Conservation (phyloP, 441 rosid genomes). For the Sinapis alba region DNA sequence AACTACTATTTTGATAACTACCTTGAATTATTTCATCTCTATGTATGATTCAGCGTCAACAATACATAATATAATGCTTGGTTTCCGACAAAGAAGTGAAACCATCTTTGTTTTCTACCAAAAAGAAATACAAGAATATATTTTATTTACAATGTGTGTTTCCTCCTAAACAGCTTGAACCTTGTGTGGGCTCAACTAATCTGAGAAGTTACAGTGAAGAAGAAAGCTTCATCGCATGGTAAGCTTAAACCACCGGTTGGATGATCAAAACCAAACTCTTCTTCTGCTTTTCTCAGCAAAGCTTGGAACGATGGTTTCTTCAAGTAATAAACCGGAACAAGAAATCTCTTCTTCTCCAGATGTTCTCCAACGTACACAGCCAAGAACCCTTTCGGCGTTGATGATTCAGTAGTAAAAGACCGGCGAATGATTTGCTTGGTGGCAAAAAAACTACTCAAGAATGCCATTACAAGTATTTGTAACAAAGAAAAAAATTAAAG, state of each 20-base stretch:
- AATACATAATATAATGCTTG: background rate
- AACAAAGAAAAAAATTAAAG: background rate
- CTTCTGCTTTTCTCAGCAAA: conserved; percentile 42
- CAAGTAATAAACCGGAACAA: conserved; percentile 47
- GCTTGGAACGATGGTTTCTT: conserved; percentile 48
- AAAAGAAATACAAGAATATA: background rate
- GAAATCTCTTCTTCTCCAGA: conserved; percentile 38
- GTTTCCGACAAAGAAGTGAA: too few species aligned
- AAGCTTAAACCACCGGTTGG: conserved; percentile 56
- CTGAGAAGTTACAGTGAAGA: conserved; percentile 31
- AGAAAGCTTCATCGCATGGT: conserved; percentile 42
- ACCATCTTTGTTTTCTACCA: too few species aligned
- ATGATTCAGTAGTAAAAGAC: conserved; percentile 26
- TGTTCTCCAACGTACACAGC: conserved; percentile 57
- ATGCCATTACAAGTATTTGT: conserved; percentile 14
- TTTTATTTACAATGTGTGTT: conserved; percentile 19
- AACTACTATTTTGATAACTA: background rate
- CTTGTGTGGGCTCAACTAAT: conserved; percentile 19
- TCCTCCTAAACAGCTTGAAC: background rate
- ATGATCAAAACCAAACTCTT: conserved; percentile 24
- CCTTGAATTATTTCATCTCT: background rate
- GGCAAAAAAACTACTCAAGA: conserved; percentile 23
- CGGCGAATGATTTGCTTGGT: conserved; percentile 26
- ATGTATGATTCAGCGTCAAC: background rate
- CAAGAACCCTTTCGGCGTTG: conserved; percentile 47